Percentiles rank a stretch among this genome's conserved stretches.
Evolutionary conservation across 108 stramenopile species (phyloP).

Genomic region (Pseudonitzschia multistriata): DNA sequence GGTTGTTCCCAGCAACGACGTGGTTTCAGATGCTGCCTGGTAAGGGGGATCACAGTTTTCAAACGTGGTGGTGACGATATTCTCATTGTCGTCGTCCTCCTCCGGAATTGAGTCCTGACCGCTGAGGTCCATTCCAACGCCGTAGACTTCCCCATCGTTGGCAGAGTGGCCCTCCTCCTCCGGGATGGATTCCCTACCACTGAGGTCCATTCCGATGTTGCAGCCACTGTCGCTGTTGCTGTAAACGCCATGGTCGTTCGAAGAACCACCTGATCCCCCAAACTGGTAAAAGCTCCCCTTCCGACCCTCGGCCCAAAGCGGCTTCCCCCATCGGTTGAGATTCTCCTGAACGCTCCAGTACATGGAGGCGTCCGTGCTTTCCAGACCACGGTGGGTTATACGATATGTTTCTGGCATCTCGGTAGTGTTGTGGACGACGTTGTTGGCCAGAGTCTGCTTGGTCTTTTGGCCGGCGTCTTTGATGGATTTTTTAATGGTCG

Average conservation of each 20-base stretch:
- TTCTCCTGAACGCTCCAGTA: constrained; percentile 35
- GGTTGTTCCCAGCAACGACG: neutral
- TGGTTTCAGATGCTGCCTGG: neutral
- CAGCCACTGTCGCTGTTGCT: neutral
- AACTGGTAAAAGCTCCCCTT: neutral
- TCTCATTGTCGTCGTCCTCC: neutral
- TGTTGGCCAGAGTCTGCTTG: neutral
- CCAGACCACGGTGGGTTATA: constrained; percentile 23
- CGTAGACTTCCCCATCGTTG: neutral
- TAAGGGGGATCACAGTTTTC: too few species aligned
- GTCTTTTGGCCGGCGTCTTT: neutral
- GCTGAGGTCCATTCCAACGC: too few species aligned
- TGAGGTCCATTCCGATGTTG: neutral
- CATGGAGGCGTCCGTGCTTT: constrained; percentile 35
- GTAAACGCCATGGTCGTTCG: too few species aligned
- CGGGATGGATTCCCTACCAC: too few species aligned
- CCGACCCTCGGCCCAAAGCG: neutral
- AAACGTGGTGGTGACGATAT: too few species aligned
- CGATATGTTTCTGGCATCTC: neutral
- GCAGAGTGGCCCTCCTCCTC: neutral
- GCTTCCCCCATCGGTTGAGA: constrained; percentile 11
- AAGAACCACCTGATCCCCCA: neutral
- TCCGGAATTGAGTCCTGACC: neutral
- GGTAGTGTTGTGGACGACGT: constrained; percentile 26
- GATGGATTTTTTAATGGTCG: neutral